Evolutionary conservation across 1,284 basidiomycete species (phyloP), one percentile per base, ranked within the genome.

Genomic region (Vanrija humicola): DNA sequence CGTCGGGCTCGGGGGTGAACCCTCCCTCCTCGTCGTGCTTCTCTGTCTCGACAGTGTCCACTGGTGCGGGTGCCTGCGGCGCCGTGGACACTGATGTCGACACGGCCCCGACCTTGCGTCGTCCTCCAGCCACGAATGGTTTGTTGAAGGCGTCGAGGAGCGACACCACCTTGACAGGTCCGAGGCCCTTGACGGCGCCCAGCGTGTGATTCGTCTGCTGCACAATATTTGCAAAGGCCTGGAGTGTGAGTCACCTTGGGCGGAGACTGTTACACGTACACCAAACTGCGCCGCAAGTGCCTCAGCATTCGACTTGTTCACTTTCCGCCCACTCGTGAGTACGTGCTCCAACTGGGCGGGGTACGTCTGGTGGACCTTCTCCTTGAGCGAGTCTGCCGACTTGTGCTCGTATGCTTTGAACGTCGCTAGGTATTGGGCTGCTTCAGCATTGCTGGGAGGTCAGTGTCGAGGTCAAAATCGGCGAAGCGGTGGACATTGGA

Each of bases 261-360:
- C 2, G 3, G 6, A 5, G 14, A 10, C 18, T 28, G n/a, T 23
- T 9, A 9, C n/a, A 80, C 87, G 61, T 77, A 96, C 93, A 18
- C 93, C 93, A 68, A 95, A 88, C n/a, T 89, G 87, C 0, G 88
- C 87, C n/a, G 89, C 83, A 25, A 99, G 78, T 1, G 94, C 96
- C 74, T 93, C 86, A 1, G 95, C 92, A 68, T 99, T 96, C 0
- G 95, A 98, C 80, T 95, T 97, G 78, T 98, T 98, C 55, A 99
- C 88, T 64, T 90, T 93, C 67, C 84, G 87, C 62, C 98, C 89
- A 62, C 85, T 86, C 0, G 95, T 98, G 38, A 99, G 79, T 0
- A 90, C 84, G n/a, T 85, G 84, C 40, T 89, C 88, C 14, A 98
- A 77, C 65, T 92, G 83, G 6, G 89, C 84, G 58, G 83, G 76